Percentiles rank a stretch among this genome's conserved stretches.
Conservation (phyloP, 2,329 filamentous ascomycete species). For the Epichloe glyceriae region DNA sequence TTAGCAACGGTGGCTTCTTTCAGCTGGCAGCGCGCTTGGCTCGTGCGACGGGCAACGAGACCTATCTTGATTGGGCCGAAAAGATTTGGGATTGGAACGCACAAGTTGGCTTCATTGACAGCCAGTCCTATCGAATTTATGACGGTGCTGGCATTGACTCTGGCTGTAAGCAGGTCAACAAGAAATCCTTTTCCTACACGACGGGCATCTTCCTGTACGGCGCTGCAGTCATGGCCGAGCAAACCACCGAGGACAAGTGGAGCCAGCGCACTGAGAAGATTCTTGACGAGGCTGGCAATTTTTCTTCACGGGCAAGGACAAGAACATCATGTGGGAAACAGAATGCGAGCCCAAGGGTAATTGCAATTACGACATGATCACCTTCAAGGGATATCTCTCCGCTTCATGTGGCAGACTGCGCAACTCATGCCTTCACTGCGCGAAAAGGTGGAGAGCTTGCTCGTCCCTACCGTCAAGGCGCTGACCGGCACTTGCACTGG, state of each 20-base stretch:
- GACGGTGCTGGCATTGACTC: slow-evolving; percentile 46
- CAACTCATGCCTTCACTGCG: slow-evolving; percentile 42
- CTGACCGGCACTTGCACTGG: slow-evolving; percentile 46
- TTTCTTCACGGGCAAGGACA: slow-evolving; percentile 39
- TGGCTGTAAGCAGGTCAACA: slow-evolving; percentile 41
- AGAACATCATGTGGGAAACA: slow-evolving; percentile 51
- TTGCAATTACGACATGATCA: slow-evolving; percentile 52
- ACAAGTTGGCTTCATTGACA: slow-evolving; percentile 42
- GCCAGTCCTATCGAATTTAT: slow-evolving; percentile 37
- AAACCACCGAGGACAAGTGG: slow-evolving; percentile 42
- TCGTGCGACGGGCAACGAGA: slow-evolving; percentile 52
- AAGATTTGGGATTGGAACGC: slow-evolving; percentile 55
- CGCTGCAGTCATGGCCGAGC: slow-evolving; percentile 49
- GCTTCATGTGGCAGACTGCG: slow-evolving; percentile 49
- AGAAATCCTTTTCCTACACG: slow-evolving; percentile 51
- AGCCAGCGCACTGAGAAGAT: slow-evolving; percentile 36
- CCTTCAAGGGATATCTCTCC: slow-evolving; percentile 57
- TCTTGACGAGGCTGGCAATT: slow-evolving; percentile 39
- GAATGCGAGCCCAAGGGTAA: slow-evolving; percentile 46
- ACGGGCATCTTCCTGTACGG: slow-evolving; percentile 54
- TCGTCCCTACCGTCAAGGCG: slow-evolving; percentile 39
- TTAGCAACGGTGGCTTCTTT: slow-evolving; percentile 74
- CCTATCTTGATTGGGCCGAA: slow-evolving; percentile 53
- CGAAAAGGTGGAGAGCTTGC: slow-evolving; percentile 30
- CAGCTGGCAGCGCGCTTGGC: slow-evolving; percentile 66